A percentile compares a stretch with the other conserved stretches of the same genome.
Evolutionary conservation across 768 basidiomycete species (phyloP).

Genomic region (Hirschioporus abietinus): DNA sequence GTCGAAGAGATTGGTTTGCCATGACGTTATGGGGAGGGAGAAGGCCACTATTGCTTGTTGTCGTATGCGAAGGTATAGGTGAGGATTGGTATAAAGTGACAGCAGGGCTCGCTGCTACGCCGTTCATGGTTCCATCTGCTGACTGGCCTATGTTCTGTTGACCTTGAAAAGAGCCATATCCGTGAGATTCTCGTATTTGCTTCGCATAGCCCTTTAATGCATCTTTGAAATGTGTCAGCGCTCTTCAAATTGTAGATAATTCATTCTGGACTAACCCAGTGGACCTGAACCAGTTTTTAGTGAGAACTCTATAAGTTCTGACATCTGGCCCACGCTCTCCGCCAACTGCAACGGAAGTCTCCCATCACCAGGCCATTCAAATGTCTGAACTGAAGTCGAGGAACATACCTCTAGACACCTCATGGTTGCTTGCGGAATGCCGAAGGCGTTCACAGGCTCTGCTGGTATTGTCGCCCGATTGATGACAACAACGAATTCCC

Average conservation of each 20-base stretch:
- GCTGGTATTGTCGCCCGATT: constrained; percentile 65
- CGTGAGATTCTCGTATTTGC: constrained; percentile 28
- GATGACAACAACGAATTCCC: constrained; percentile 37
- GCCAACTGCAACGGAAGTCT: constrained; percentile 46
- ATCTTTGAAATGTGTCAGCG: constrained; percentile 25
- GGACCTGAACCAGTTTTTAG: constrained; percentile 53
- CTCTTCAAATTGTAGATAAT: constrained; percentile 16
- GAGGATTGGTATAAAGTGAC: constrained; percentile 47
- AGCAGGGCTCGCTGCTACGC: constrained; percentile 23
- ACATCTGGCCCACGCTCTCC: constrained; percentile 78
- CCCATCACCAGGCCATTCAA: constrained; percentile 11
- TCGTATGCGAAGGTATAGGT: constrained; percentile 34
- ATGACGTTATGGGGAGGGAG: constrained; percentile 45
- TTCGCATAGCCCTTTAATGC: constrained; percentile 37
- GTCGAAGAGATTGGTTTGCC: constrained; percentile 40
- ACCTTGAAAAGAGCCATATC: constrained; percentile 11
- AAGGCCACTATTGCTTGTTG: constrained; percentile 23
- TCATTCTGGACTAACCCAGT: constrained; percentile 45
- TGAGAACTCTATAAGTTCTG: constrained; percentile 67
- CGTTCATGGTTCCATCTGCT: constrained; percentile 15
- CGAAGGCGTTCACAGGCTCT: constrained; percentile 84
- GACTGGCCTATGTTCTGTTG: constrained; percentile 12
- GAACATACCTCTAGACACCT: constrained; percentile 70
- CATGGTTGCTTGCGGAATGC: constrained; percentile 87
- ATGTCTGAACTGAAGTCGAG: constrained; percentile 5